Evolutionary conservation across 345 rosid species (phyloP).

Genomic region (Heritiera fomes): DNA sequence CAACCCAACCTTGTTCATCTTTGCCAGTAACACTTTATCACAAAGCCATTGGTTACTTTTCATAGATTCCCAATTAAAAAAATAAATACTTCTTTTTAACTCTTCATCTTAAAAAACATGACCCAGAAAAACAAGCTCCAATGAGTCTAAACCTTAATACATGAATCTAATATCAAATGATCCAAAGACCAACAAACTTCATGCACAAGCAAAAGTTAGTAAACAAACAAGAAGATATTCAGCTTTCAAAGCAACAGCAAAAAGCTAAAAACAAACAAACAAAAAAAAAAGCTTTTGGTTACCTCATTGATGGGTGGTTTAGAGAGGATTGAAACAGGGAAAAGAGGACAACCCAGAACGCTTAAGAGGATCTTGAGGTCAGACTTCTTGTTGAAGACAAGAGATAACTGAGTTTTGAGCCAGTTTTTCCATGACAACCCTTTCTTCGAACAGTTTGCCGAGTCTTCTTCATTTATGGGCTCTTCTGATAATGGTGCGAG

Average conservation of each 20-base stretch:
- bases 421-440: slow-evolving; percentile 56
- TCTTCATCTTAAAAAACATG: background rate
- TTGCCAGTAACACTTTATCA: slow-evolving; percentile 17
- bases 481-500: slow-evolving; percentile 71
- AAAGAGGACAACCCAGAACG: slow-evolving; percentile 76
- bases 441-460: slow-evolving; percentile 34
- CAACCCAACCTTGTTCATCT: slow-evolving; percentile 11
- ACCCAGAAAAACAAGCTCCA: slow-evolving; percentile 4
- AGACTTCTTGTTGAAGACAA: slow-evolving; percentile 45
- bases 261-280: background rate
- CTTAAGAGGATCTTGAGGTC: slow-evolving; percentile 58
- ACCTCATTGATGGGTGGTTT: slow-evolving; percentile 48
- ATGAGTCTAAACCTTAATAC: background rate
- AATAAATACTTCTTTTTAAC: background rate
- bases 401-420: slow-evolving; percentile 57
- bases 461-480: slow-evolving; percentile 51
- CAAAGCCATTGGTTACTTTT: background rate
- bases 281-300: background rate
- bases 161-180: slow-evolving; percentile 16
- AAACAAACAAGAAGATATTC: background rate
- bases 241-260: background rate
- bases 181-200: background rate
- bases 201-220: background rate
- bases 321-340: slow-evolving; percentile 49
- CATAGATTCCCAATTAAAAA: background rate